These are phyloP conservation scores for Claviceps sorghi DNA, from an alignment of 2,329 filamentous ascomycete genomes.

Conservation along the genomic window DNA sequence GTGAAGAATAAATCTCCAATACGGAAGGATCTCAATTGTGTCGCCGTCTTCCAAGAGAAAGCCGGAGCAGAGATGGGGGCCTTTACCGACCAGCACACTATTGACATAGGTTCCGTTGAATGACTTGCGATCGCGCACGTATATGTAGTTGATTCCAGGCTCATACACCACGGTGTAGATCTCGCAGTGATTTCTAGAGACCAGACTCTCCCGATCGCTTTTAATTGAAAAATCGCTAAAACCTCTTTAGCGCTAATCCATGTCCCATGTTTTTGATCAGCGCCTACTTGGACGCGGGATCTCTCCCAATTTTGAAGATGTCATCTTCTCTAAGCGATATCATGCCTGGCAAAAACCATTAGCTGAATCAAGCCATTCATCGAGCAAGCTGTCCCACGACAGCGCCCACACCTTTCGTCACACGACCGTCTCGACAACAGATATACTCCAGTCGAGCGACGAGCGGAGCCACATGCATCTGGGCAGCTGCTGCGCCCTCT, in stretches of 20 bases:
- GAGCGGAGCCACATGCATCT: not conserved
- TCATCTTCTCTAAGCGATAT: conserved; percentile 17
- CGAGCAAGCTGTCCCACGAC: not conserved
- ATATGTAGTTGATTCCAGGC: conserved; percentile 27
- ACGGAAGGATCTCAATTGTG: conserved; percentile 25
- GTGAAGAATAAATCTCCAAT: conserved; percentile 23
- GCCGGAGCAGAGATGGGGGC: conserved; percentile 22
- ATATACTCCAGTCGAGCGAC: conserved; percentile 4
- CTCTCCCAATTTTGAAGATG: conserved; percentile 22
- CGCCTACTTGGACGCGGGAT: conserved; percentile 20
- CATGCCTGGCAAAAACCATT: conserved; percentile 9
- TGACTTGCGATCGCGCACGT: conserved; percentile 41
- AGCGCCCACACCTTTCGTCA: conserved; percentile 2
- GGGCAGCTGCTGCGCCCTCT: not conserved
- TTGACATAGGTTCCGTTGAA: conserved; percentile 41
- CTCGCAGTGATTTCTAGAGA: conserved; percentile 41
- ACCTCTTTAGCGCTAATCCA: not conserved
- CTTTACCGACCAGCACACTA: conserved; percentile 26
- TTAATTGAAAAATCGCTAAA: conserved; percentile 23
- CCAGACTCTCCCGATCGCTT: conserved; percentile 19
- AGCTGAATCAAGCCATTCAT: not conserved
- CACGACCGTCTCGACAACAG: not conserved
- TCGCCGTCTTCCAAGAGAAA: conserved; percentile 38
- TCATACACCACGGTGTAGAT: conserved; percentile 41
- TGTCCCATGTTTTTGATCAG: not conserved